Conservation (phyloP, 2,329 filamentous ascomycete species). For the Claviceps arundinis region DNA sequence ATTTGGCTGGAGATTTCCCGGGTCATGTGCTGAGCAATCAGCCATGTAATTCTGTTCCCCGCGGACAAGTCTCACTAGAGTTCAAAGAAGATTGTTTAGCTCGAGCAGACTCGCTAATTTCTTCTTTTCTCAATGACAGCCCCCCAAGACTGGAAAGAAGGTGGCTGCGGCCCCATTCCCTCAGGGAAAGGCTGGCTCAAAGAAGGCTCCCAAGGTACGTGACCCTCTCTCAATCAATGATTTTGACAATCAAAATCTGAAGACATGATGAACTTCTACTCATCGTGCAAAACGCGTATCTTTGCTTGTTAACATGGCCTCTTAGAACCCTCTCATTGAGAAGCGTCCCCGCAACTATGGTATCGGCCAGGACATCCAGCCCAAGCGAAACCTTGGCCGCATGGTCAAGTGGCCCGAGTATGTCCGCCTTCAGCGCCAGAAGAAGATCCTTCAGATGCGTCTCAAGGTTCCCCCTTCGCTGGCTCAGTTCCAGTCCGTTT, state of each 20-base stretch:
- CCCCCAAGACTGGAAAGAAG: constrained; percentile 97
- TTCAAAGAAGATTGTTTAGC: constrained; percentile 71
- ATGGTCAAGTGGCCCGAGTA: constrained; percentile 99
- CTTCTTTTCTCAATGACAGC: constrained; percentile 99
- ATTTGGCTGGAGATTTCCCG: constrained; percentile 50
- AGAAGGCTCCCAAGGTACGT: constrained; percentile 95
- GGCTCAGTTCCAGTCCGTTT: constrained; percentile 93
- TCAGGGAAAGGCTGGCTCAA: constrained; percentile 76
- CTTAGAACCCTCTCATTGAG: constrained; percentile 96
- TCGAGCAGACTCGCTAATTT: constrained; percentile 79
- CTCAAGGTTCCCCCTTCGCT: constrained; percentile 97
- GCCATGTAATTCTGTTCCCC: constrained; percentile 27
- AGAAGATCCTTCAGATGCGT: constrained; percentile 94
- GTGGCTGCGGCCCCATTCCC: constrained; percentile 93
- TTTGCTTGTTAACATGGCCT: background rate
- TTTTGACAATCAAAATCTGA: too few relatives aligned
- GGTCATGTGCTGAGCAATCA: constrained; percentile 33
- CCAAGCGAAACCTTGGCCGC: constrained; percentile 84
- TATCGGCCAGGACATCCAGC: constrained; percentile 98
- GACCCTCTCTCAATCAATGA: background rate
- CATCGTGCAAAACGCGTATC: background rate
- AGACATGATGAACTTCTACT: too few relatives aligned
- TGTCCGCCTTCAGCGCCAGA: constrained; percentile 88
- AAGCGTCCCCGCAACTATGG: constrained; percentile 95
- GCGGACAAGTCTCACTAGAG: constrained; percentile 62